Evolutionary conservation across 768 basidiomycete genomes (phyloP), one percentile per base, ranked within the genome.

Genomic region (Serendipita sp.): DNA sequence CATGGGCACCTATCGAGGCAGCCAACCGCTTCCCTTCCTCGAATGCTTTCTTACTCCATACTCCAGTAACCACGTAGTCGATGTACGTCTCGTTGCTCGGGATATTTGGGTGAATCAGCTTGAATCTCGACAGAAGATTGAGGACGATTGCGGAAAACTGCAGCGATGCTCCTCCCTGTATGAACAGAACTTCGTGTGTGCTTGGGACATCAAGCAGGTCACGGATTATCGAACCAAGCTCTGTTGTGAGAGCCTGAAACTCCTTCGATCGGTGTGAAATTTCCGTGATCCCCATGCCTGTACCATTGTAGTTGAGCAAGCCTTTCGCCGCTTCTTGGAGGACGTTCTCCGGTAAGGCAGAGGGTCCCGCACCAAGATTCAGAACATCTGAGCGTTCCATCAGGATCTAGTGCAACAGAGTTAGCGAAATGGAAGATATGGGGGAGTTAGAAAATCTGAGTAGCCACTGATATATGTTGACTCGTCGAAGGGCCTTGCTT

Each of bases 361-460:
- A 96, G 16, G 96, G 96, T 0, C 96, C 96, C 60, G 96, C 86
- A 60, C 91, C 89, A 72, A 98, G 91, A 77, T 99, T 97, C 70
- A 87, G 80, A 38, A 83, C 79, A 61, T 91, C 79, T 61, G 70
- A 61, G 64, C 76, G 70, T 17, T 78, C 61, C 62, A 68, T 64
- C 65, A 41, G 22, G 22, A n/a, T 13, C 24, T 28, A 14, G 34
- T 38, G 34, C n/a, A n/a, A 38, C 34, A 38, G 34, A 38, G 14
- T 48, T 48, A 9, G 45, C 9, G n/a, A 48, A 9, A 48, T 48
- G n/a, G 17, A 20, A n/a, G 45, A 20, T 11, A 42, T 48, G 26
- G 45, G 17, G 45, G 5, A 14, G 34, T 38, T 14, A 38, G n/a
- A n/a, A 48, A 28, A 48, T 48, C 9, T 28, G 26, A 48, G 45